These are phyloP conservation scores for Leccinum subtestaceum DNA, from an alignment of 768 basidiomycete species.

Conservation along the genomic window DNA sequence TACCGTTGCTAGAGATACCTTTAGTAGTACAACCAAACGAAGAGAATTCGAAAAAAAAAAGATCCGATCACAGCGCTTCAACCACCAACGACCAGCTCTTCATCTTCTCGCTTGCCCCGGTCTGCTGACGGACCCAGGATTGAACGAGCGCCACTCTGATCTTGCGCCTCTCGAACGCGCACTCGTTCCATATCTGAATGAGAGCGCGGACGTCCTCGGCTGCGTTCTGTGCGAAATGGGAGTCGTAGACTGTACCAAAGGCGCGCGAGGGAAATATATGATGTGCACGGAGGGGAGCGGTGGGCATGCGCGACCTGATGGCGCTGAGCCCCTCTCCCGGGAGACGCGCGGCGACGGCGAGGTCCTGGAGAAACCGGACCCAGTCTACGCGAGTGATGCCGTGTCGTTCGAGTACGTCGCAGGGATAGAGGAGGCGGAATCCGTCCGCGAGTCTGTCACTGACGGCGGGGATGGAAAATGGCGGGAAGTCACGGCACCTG, in stretches of 20 bases:
- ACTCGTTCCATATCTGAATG: constrained; percentile 30
- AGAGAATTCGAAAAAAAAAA: neutral
- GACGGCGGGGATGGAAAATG: constrained; percentile 25
- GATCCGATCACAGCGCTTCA: constrained; percentile 23
- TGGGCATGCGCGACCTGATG: constrained; percentile 22
- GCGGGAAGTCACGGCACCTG: constrained; percentile 26
- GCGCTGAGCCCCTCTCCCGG: constrained; percentile 21
- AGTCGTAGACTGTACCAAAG: constrained; percentile 21
- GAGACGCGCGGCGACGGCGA: constrained; percentile 28
- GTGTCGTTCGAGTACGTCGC: constrained; percentile 24
- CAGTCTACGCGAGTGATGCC: constrained; percentile 28
- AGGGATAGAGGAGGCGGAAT: constrained; percentile 28
- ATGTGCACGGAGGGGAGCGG: constrained; percentile 11
- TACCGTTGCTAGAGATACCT: neutral
- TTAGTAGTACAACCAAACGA: neutral
- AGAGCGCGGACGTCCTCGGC: constrained; percentile 26
- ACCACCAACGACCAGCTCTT: constrained; percentile 19
- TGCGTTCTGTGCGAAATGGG: constrained; percentile 16
- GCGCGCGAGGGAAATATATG: constrained; percentile 15
- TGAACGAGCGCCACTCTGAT: constrained; percentile 18
- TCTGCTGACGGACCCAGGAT: neutral
- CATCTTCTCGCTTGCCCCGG: constrained; percentile 3
- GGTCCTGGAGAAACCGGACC: constrained; percentile 31
- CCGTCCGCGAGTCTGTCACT: constrained; percentile 22
- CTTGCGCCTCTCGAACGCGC: constrained; percentile 33